These are phyloP conservation scores for Tricholoma bakamatsutake DNA, from an alignment of 768 basidiomycete species.

Conservation along the genomic window DNA sequence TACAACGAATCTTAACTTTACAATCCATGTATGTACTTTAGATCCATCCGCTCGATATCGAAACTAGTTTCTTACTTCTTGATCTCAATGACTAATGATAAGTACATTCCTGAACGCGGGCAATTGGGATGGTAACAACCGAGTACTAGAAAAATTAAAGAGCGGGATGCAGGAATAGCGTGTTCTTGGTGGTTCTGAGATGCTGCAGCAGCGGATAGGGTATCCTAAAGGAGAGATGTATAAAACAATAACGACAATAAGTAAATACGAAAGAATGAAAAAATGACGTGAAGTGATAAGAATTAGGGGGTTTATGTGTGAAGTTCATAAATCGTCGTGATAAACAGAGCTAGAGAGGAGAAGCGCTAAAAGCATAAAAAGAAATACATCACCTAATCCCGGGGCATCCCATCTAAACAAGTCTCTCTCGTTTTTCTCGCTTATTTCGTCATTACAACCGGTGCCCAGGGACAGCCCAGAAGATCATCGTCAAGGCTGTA, in stretches of 20 bases:
- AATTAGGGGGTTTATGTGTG: constrained; percentile 13
- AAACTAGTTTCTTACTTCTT: not conserved
- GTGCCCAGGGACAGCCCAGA: constrained; percentile 95
- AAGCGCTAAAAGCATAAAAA: constrained; percentile 8
- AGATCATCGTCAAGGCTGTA: constrained; percentile 80
- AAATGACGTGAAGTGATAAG: constrained; percentile 10
- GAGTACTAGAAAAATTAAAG: not conserved
- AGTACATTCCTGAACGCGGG: not conserved
- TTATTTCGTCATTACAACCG: constrained; percentile 47
- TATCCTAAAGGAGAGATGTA: constrained; percentile 17
- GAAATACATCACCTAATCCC: constrained; percentile 7
- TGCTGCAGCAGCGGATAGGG: constrained; percentile 14
- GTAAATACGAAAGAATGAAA: constrained; percentile 15
- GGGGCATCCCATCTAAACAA: not conserved
- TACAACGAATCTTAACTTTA: constrained; percentile 23
- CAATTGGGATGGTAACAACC: not conserved
- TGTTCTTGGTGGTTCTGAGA: constrained; percentile 7
- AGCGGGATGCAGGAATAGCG: constrained; percentile 3
- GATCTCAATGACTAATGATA: not conserved
- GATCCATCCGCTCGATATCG: not conserved
- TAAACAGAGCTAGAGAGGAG: constrained; percentile 3
- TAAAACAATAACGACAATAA: constrained; percentile 26
- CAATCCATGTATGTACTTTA: not conserved
- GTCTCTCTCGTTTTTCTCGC: not conserved
- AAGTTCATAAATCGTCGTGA: constrained; percentile 13